Conservation (phyloP, 2,329 filamentous ascomycete species). For the Tolypocladium cylindrosporum region DNA sequence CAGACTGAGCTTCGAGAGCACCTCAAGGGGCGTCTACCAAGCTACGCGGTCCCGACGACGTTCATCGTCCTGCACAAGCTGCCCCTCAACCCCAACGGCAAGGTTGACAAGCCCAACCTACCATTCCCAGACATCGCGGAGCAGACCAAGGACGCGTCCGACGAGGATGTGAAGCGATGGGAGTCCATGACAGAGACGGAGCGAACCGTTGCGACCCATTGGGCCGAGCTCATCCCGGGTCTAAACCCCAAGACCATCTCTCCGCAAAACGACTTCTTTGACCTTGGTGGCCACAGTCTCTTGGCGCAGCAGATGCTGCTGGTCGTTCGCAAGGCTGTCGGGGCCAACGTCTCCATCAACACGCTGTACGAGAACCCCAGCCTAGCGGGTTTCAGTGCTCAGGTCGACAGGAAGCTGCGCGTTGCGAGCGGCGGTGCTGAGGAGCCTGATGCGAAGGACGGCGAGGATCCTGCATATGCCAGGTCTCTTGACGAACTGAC, state of each 20-base stretch:
- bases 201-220: conserved; percentile 44
- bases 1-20: conserved; percentile 49
- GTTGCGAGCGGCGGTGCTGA: neutral
- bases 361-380: conserved; percentile 18
- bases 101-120: conserved; percentile 67
- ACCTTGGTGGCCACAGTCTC: conserved; percentile 27
- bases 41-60: conserved; percentile 22
- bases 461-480: conserved; percentile 31
- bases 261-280: conserved; percentile 26
- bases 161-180: conserved; percentile 39
- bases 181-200: conserved; percentile 26
- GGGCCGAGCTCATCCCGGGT: conserved; percentile 60
- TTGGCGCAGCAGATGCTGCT: conserved; percentile 70
- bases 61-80: conserved; percentile 34
- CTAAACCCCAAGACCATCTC: conserved; percentile 56
- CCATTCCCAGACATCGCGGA: conserved; percentile 71
- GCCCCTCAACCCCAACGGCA: conserved; percentile 67
- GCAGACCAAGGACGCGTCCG: conserved; percentile 32
- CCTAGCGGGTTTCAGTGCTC: conserved; percentile 16
- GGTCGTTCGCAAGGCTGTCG: conserved; percentile 26
- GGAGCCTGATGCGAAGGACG: neutral
- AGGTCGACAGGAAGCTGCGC: conserved; percentile 15
- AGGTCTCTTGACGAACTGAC: conserved; percentile 41
- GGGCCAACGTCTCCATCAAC: conserved; percentile 20
- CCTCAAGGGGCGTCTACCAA: conserved; percentile 49